Base-by-base conservation (phyloP, 2,329 filamentous ascomycete genomes). In the Mycosphaerella sp. region DNA sequence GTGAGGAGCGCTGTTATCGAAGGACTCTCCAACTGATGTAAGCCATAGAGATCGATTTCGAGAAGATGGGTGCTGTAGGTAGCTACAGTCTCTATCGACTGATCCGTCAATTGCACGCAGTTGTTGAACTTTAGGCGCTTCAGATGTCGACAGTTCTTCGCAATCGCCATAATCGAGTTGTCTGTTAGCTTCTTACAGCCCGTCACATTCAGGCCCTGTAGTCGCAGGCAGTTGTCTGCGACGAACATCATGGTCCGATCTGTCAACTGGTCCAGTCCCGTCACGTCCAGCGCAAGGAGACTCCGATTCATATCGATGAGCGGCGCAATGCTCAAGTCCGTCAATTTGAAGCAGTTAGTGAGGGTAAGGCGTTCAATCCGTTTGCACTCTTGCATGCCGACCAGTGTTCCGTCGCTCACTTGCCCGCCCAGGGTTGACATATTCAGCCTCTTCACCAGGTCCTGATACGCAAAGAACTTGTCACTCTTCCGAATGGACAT, bases 51-150 rank as follows among this genome's bases (percentile, higher is more conserved):
- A 69, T 98, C 93, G 58, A 98, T 95, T 71, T 98, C 93, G 58
- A 98, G 84, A 32, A 98, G 90, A 62, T 95, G 92, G 10, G 85
- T 88, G 69, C 92, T 96, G 71, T 95, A 82, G 44, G 84, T 78
- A 5, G 93, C 92, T 68, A 98, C 95, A 3, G 90, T 87, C 55
- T 88, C 76, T 59, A 97, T 85, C 6, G 90, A 85, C 46, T 80
- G 78, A 68, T 97, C 89, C 39, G 86, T 89, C 34, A 96, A 76
- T 71, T 95, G 87, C n/a, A 74, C 72, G 68, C 93, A 95, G 54
- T 91, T 87, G 71, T 97, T 98, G 58, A 98, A 80, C 80, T 98
- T 98, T 62, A 98, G 80, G 83, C 90, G 78, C 74, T 96, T 97
- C 62, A 98, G 82, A 66, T 87, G 89, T 60, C 80, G 84, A 74